Percentiles rank a stretch among this genome's conserved stretches.
Evolutionary conservation across 192 early-diverging fungal genomes (phyloP).

Genomic region (Dispira parvispora): DNA sequence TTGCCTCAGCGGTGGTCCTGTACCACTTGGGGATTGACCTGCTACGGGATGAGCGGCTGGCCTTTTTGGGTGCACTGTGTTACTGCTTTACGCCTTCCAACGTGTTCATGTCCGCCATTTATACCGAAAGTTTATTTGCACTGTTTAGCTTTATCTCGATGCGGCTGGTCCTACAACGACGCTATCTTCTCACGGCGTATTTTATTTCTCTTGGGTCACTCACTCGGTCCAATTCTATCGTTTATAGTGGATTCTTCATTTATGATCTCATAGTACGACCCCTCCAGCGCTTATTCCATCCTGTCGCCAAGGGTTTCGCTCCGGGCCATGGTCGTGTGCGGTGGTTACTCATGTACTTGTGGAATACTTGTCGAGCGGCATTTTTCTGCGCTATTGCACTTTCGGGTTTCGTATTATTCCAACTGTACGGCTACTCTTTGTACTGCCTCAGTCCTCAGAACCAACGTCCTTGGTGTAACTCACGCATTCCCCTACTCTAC

Average conservation of each 20-base stretch:
- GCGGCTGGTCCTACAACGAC: constrained; percentile 26
- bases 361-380: background rate
- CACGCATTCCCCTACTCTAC: constrained; percentile 45
- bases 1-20: constrained; percentile 48
- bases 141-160: constrained; percentile 64
- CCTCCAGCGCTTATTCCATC: background rate
- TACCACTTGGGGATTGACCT: constrained; percentile 40
- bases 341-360: background rate
- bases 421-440: constrained; percentile 35
- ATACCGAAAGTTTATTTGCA: constrained; percentile 78
- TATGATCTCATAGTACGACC: constrained; percentile 42
- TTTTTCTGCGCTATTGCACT: constrained; percentile 20
- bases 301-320: too few relatives aligned
- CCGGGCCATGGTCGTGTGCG: background rate
- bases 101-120: constrained; percentile 77
- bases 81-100: constrained; percentile 61
- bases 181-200: constrained; percentile 42
- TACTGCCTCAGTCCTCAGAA: constrained; percentile 32
- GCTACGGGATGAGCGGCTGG: constrained; percentile 31
- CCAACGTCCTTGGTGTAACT: constrained; percentile 49
- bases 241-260: constrained; percentile 67
- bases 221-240: constrained; percentile 64
- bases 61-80: constrained; percentile 45
- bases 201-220: constrained; percentile 36
- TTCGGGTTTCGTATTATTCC: constrained; percentile 41